Evolutionary conservation across 2,329 filamentous ascomycete species (phyloP).

Genomic region (Diaporthe sp.): DNA sequence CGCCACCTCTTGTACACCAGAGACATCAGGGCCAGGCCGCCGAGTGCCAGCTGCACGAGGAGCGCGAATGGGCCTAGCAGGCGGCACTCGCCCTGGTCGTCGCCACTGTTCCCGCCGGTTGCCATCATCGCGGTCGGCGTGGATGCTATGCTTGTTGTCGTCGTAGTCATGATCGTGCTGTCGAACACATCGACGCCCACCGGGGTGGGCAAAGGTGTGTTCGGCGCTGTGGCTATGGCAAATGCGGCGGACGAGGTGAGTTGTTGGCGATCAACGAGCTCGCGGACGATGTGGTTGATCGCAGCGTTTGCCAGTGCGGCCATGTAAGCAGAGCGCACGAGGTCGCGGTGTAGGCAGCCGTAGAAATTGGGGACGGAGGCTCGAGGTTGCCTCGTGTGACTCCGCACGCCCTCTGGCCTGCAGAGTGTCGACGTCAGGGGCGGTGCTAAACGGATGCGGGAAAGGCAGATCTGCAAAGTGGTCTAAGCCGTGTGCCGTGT

Average conservation of each 20-base stretch:
- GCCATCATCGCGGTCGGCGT: conserved; percentile 21
- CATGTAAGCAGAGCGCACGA: conserved; percentile 6
- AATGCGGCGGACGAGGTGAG: conserved; percentile 22
- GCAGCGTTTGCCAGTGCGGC: conserved; percentile 21
- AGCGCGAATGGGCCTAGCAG: conserved; percentile 92
- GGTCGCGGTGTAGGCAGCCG: neutral
- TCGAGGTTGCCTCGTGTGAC: neutral
- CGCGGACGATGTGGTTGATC: conserved; percentile 14
- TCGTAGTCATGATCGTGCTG: conserved; percentile 7
- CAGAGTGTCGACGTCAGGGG: conserved; percentile 32
- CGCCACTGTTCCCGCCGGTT: conserved; percentile 46
- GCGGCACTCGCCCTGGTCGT: conserved; percentile 80
- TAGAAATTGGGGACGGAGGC: neutral
- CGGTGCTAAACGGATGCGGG: conserved; percentile 20
- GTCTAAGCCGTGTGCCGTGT: neutral
- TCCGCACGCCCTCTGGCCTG: conserved; percentile 1
- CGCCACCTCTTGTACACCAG: conserved; percentile 94
- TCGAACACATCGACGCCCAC: conserved; percentile 14
- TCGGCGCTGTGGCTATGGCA: conserved; percentile 32
- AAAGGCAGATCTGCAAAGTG: conserved; percentile 20
- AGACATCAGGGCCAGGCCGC: conserved; percentile 82
- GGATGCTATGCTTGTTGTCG: conserved; percentile 18
- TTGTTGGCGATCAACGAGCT: conserved; percentile 18
- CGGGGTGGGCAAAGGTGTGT: conserved; percentile 10
- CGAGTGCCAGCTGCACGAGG: conserved; percentile 87